A percentile compares a stretch with the other conserved stretches of the same genome.
These are phyloP conservation scores for Oidiodendron maius DNA, from an alignment of 495 filamentous ascomycete genomes.

Conservation along the genomic window DNA sequence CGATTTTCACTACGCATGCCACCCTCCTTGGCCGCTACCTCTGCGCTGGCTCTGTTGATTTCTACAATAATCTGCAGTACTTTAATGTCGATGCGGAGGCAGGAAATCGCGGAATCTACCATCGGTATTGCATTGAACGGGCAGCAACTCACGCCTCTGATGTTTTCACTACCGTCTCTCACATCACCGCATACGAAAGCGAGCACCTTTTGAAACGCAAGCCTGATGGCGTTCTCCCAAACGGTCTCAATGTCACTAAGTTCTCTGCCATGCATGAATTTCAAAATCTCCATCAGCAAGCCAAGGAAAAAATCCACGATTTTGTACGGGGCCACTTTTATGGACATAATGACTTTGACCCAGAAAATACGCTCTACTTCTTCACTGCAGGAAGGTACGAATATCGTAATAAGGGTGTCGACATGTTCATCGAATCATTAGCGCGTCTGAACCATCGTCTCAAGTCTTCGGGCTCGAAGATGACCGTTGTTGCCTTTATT, in stretches of 20 bases:
- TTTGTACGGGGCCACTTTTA: conserved; percentile 99
- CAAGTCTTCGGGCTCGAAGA: conserved; percentile 79
- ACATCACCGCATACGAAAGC: conserved; percentile 96
- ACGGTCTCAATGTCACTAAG: conserved; percentile 97
- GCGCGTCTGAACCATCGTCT: conserved; percentile 91
- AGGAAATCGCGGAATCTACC: conserved; percentile 96
- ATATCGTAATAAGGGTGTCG: conserved; percentile 95
- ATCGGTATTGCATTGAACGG: conserved; percentile 96
- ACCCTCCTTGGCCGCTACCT: conserved; percentile 93
- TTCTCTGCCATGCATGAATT: conserved; percentile 99
- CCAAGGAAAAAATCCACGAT: conserved; percentile 96
- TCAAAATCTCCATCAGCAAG: conserved; percentile 93
- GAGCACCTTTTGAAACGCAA: conserved; percentile 97
- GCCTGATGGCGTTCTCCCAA: conserved; percentile 92
- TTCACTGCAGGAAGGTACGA: conserved; percentile 97
- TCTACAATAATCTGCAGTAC: conserved; percentile 97
- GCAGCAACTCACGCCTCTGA: conserved; percentile 86
- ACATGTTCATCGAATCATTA: conserved; percentile 98
- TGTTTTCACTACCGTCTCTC: conserved; percentile 97
- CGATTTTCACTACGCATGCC: conserved; percentile 97
- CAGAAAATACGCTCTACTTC: conserved; percentile 95
- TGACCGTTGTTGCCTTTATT: conserved; percentile 95
- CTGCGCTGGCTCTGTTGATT: conserved; percentile 95
- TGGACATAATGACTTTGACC: conserved; percentile 93
- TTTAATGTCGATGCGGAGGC: conserved; percentile 97